Conservation (phyloP, 441 rosid genomes). For the Viola pubescens region DNA sequence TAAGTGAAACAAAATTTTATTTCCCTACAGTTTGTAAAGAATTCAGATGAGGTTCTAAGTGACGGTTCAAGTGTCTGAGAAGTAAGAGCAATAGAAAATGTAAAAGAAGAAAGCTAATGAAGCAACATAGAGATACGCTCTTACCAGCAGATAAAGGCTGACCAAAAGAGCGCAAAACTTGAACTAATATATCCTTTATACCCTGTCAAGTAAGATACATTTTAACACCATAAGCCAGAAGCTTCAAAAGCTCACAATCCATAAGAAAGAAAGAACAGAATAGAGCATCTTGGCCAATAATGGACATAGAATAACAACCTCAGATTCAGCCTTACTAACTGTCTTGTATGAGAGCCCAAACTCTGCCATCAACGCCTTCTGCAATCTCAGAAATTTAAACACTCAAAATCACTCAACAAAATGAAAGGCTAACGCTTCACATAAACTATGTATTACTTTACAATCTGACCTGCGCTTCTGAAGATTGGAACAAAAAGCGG, state of each 20-base stretch:
- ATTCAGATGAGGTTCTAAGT: too few species aligned
- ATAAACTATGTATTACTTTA: background rate
- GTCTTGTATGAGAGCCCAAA: conserved; percentile 64
- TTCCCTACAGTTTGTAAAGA: too few species aligned
- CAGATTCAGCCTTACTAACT: conserved; percentile 61
- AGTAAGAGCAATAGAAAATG: background rate
- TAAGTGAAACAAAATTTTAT: too few species aligned
- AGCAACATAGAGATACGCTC: conserved; percentile 3
- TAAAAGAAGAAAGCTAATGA: background rate
- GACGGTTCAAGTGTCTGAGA: too few species aligned
- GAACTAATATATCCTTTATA: conserved; percentile 59
- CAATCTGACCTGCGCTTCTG: conserved; percentile 53
- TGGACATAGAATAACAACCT: conserved; percentile 34
- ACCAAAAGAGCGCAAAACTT: conserved; percentile 62
- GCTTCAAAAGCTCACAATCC: background rate
- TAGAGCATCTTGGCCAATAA: too few species aligned
- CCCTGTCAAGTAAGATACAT: conserved; percentile 30
- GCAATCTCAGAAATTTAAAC: conserved; percentile 13
- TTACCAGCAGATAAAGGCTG: conserved; percentile 40
- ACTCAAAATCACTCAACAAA: background rate
- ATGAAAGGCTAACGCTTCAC: background rate
- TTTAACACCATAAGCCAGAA: background rate
- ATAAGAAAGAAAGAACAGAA: conserved; percentile 2
- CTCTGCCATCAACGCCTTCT: conserved; percentile 61
- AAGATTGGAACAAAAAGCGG: conserved; percentile 30